A percentile compares a stretch with the other conserved stretches of the same genome.
Evolutionary conservation across 768 basidiomycete genomes (phyloP).

Genomic region (Hypholoma sublateritium): DNA sequence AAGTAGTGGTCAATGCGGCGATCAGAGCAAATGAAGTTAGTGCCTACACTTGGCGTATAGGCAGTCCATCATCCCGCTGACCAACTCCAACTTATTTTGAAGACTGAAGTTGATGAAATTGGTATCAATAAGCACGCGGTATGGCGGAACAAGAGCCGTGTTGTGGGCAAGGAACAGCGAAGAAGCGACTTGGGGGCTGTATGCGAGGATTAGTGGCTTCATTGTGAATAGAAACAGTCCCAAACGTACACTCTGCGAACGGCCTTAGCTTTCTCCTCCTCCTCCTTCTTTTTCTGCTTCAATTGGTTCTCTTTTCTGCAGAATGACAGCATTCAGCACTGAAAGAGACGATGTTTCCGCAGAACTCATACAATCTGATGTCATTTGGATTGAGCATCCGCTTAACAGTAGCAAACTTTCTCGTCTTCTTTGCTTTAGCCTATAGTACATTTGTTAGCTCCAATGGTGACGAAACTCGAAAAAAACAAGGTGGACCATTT

Average conservation of each 20-base stretch:
- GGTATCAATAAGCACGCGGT: constrained; percentile 96
- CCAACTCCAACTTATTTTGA: constrained; percentile 95
- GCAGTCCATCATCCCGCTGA: constrained; percentile 99
- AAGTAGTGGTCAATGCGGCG: constrained; percentile 6
- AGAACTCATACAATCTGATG: constrained; percentile 71
- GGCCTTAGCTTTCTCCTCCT: constrained; percentile 75
- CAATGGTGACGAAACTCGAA: constrained; percentile 3
- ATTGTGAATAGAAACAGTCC: constrained; percentile 8
- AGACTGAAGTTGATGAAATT: constrained; percentile 99
- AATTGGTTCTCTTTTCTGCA: constrained; percentile 89
- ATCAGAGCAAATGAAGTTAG: neutral
- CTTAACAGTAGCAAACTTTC: constrained; percentile 94
- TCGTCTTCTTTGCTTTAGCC: constrained; percentile 91
- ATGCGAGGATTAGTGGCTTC: neutral
- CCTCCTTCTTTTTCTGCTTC: constrained; percentile 85
- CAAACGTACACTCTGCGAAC: constrained; percentile 74
- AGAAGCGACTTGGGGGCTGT: constrained; percentile 82
- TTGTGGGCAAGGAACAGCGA: constrained; percentile 96
- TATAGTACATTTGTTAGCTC: constrained; percentile 27
- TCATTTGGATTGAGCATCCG: constrained; percentile 93
- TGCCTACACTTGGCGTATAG: constrained; percentile 90
- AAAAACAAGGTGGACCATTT: constrained; percentile 12
- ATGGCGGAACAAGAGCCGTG: constrained; percentile 93
- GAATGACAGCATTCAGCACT: constrained; percentile 7
- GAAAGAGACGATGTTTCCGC: neutral